Conservation (phyloP, 768 basidiomycete genomes). For the Cystobasidium ongulense region DNA sequence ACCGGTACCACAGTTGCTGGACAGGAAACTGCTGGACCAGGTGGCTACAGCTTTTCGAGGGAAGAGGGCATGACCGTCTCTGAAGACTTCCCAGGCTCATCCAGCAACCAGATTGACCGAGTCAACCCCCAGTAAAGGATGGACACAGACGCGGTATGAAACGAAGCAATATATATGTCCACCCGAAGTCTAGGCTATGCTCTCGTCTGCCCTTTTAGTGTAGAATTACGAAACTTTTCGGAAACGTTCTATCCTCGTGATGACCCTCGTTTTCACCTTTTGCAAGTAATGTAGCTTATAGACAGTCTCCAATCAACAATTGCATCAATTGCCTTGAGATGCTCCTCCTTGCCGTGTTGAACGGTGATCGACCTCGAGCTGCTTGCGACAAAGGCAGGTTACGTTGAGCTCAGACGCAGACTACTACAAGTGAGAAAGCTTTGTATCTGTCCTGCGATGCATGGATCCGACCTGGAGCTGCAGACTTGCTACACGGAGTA, state of each 20-base stretch:
- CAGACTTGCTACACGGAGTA: background rate
- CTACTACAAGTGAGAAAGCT: too few species aligned
- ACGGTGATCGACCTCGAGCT: background rate
- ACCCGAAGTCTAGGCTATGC: background rate
- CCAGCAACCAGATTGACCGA: conserved; percentile 9
- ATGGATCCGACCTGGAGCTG: background rate
- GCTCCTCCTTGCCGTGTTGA: background rate
- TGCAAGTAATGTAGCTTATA: background rate
- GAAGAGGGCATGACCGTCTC: background rate
- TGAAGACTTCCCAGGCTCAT: background rate
- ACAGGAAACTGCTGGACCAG: background rate
- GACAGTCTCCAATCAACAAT: background rate
- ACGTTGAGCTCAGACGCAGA: too few species aligned
- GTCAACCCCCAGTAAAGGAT: background rate
- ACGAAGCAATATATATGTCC: too few species aligned
- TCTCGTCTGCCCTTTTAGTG: background rate
- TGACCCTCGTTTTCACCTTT: background rate
- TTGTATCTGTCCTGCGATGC: background rate
- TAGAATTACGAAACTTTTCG: background rate
- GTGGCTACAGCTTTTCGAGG: background rate
- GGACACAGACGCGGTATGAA: too few species aligned
- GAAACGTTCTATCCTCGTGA: background rate
- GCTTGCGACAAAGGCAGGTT: too few species aligned
- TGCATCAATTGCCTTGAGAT: background rate
- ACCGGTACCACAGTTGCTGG: background rate